Evolutionary conservation across 108 stramenopile species (phyloP), one percentile per base, ranked within the genome.

Genomic region (Fragilariopsis cylindrus): DNA sequence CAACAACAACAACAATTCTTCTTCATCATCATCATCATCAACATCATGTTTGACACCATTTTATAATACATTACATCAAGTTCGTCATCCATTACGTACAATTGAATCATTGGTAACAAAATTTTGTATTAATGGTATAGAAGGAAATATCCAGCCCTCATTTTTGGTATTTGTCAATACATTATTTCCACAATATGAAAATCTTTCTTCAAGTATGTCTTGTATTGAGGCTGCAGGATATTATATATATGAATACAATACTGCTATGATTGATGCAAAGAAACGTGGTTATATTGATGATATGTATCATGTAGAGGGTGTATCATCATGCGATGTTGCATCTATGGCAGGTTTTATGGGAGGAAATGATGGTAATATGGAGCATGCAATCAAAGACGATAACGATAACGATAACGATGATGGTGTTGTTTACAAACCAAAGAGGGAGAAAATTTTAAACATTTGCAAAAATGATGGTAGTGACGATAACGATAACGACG

Each of bases 161-260:
- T 83, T 87, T 66, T 49, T 78, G 30, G n/a, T 52, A 16, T 85
- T 76, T 65, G 75, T 78, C 1, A 42, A 45, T 11, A 69, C 82
- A 4, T 60, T 87, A 0, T 85, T 87, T 70, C 66, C 73, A 4
- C 64, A 79, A 3, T 52, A 58, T 52, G 68, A 80, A 46, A 53
- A 82, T 60, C 78, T 66, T 15, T 18, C 16, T 44, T 12, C n/a
- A 30, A 58, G 44, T 15, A 57, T 72, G 18, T 82, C 81, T 3
- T 87, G 87, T 49, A 83, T 83, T 41, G 87, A 85, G 56, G 79
- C 84, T 3, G 68, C 80, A 7, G 80, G 71, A 7, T 69, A 81
- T 21, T 85, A 79, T 69, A 55, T 87, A 9, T 60, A 81, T 41
- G 73, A 65, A 48, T 85, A 83, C 55, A 71, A 76, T 3, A 70